phyloP scores from a whole-genome alignment of 805 yeast genomes.

The Suhomyces sp. region DNA sequence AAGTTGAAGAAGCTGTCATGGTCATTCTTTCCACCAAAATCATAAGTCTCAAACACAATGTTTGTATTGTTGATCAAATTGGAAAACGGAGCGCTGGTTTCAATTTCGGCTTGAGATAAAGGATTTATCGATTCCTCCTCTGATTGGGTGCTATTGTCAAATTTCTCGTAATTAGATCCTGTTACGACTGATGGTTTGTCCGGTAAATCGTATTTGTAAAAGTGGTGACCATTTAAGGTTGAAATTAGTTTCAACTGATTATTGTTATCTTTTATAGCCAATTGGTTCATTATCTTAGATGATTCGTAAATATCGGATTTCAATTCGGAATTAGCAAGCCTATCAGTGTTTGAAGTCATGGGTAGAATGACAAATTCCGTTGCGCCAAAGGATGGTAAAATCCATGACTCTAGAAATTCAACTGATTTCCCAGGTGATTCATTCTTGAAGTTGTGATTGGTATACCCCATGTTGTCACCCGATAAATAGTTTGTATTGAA shows the following conservation, averaged over 20 bases:
- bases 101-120: conserved; percentile 54
- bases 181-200: conserved; percentile 12
- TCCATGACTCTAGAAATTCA: conserved; percentile 41
- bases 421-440: not conserved
- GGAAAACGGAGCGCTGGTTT: conserved; percentile 46
- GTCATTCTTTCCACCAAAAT: conserved; percentile 12
- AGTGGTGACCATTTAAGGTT: conserved; percentile 37
- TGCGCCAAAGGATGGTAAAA: conserved; percentile 39
- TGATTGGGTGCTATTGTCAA: not conserved
- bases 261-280: conserved; percentile 32
- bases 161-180: not conserved
- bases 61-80: conserved; percentile 30
- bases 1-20: conserved; percentile 15
- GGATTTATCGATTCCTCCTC: conserved; percentile 21
- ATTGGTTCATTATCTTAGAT: conserved; percentile 18
- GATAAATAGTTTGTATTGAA: conserved; percentile 45
- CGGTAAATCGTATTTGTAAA: conserved; percentile 44
- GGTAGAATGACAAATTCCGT: conserved; percentile 27
- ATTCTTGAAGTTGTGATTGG: not conserved
- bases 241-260: conserved; percentile 32
- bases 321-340: not conserved
- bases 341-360: not conserved
- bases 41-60: conserved; percentile 30
- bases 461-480: conserved; percentile 17
- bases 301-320: not conserved